Evolutionary conservation across 768 basidiomycete genomes (phyloP), one percentile per base, ranked within the genome.

Genomic region (Trametes maxima): DNA sequence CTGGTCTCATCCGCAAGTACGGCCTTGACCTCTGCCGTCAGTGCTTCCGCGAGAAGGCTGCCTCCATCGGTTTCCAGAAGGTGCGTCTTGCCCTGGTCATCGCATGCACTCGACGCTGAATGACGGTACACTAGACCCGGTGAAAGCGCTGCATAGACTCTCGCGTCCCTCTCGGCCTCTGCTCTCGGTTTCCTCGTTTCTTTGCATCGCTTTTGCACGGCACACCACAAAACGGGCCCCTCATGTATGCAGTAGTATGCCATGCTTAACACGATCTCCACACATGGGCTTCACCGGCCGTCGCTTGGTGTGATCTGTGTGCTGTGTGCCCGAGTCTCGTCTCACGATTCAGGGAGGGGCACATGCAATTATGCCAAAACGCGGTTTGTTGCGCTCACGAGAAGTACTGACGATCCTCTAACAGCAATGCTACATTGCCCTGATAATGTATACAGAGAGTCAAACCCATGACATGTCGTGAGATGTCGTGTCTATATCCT

Each of bases 11-110:
- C 77, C 91, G 95, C 79, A 93, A 95, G 79, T 95, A 96, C 78
- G 94, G 95, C 59, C 87, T 96, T 68, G 94, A 96, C 80, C 89
- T 97, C 69, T 97, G 95, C 80, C 92, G 95, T 78, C 95, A 97
- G 78, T 97, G 95, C 80, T 97, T 96, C 90, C 91, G 95, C 69
- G 95, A 97, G 82, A 95, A 94, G 81, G 84, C 93, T 54, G 84
- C 88, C 68, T 89, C 90, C 62, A 97, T 97, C 70, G 95, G 95
- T 62, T 97, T 97, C 83, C 80, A 84, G 74, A 97, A 97, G 92
- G 95, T 95, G 56, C 45, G 64, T 24, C 11, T 22, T 22, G n/a
- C n/a, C n/a, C 14, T 12, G 48, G 17, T 22, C 40, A 11, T 21
- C 12, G 10, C 14, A 16, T 33, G 45, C n/a, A 13, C 36, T 8